phyloP scores from a whole-genome alignment of 2,329 filamentous ascomycete genomes.

The Gliomastix tumulicola region DNA sequence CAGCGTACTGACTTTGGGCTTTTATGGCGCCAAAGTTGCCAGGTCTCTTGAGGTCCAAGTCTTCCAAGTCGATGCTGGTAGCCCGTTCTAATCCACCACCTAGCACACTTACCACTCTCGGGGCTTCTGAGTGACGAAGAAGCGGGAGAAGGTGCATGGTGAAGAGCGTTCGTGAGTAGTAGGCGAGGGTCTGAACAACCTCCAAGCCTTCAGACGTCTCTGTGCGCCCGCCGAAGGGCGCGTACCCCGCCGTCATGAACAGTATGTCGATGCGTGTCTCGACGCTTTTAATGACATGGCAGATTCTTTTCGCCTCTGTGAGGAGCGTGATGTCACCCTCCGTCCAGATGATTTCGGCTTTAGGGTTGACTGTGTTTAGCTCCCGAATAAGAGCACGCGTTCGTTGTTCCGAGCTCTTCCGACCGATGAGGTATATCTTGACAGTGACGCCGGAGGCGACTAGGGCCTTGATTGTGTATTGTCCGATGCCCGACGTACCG shows the following conservation, averaged over 20 bases:
- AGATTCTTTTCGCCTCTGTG: constrained; percentile 28
- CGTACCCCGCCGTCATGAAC: constrained; percentile 35
- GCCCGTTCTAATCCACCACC: constrained; percentile 11
- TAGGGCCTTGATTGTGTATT: constrained; percentile 27
- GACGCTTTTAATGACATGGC: constrained; percentile 24
- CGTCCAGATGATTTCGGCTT: constrained; percentile 31
- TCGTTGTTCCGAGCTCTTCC: constrained; percentile 22
- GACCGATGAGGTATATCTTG: constrained; percentile 35
- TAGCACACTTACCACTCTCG: constrained; percentile 17
- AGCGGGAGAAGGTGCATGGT: constrained; percentile 30
- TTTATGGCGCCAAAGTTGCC: constrained; percentile 13
- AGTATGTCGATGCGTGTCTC: constrained; percentile 33
- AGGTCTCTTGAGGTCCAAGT: constrained; percentile 17
- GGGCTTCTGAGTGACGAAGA: constrained; percentile 16
- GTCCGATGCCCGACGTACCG: constrained; percentile 38
- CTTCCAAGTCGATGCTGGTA: constrained; percentile 11
- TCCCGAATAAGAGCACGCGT: constrained; percentile 24
- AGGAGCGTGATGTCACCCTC: constrained; percentile 36
- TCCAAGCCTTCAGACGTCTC: constrained; percentile 35
- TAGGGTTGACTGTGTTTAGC: constrained; percentile 24
- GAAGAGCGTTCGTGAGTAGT: constrained; percentile 36
- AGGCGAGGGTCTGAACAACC: constrained; percentile 26
- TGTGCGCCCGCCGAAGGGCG: constrained; percentile 25
- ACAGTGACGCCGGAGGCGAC: constrained; percentile 22
- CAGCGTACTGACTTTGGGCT: constrained; percentile 17